Percentiles rank a stretch among this genome's conserved stretches.
phyloP scores from a whole-genome alignment of 257 asterid species.

The Fraxinus cuspidata region DNA sequence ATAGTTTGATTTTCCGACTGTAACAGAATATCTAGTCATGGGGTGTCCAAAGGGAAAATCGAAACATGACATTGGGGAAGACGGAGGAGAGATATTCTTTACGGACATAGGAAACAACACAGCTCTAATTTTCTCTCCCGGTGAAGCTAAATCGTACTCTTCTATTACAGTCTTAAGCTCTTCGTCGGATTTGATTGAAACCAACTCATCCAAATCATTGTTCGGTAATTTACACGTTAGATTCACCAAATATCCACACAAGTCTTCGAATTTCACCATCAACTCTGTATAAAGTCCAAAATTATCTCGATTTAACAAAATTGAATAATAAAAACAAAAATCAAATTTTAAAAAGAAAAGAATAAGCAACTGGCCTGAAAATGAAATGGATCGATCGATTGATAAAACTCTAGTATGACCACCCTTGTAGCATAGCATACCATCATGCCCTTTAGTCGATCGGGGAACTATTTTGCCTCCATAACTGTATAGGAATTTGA shows the following conservation, averaged over 20 bases:
- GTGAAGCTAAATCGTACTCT: constrained; percentile 60
- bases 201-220: constrained; percentile 71
- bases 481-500: constrained; percentile 86
- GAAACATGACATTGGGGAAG: constrained; percentile 62
- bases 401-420: constrained; percentile 78
- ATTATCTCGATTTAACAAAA: neutral
- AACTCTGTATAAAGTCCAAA: constrained; percentile 40
- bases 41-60: constrained; percentile 45
- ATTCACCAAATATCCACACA: constrained; percentile 59
- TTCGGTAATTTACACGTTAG: constrained; percentile 72
- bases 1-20: constrained; percentile 24
- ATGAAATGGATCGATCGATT: constrained; percentile 47
- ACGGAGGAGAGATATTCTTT: constrained; percentile 61
- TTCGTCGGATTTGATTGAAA: constrained; percentile 73
- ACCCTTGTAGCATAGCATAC: constrained; percentile 73
- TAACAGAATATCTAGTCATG: constrained; percentile 24
- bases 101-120: constrained; percentile 51
- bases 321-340: neutral
- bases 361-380: constrained; percentile 28
- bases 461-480: constrained; percentile 76
- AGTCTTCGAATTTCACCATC: constrained; percentile 74
- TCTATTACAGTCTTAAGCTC: constrained; percentile 57
- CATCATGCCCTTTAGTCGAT: constrained; percentile 42
- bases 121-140: constrained; percentile 68
- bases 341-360: neutral